These are phyloP conservation scores for Eucalyptus sp. DNA, from an alignment of 345 rosid genomes.

Conservation along the genomic window DNA sequence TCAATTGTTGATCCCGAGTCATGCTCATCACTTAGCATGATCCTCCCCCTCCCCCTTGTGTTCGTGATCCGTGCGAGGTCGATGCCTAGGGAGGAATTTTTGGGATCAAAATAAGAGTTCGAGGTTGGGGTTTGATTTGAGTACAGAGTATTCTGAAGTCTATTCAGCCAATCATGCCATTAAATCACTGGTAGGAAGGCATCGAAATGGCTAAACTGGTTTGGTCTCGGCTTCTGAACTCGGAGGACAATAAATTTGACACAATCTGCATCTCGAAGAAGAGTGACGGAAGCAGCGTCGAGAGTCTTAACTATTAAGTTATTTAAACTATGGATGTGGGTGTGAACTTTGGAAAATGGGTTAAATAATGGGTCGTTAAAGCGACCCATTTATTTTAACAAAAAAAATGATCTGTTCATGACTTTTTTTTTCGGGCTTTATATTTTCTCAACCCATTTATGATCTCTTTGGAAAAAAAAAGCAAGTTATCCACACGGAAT, in stretches of 20 bases:
- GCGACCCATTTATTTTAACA: not conserved
- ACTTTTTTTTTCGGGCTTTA: too few species aligned
- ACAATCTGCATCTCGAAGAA: conserved; percentile 28
- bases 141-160: not conserved
- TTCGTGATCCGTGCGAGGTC: not conserved
- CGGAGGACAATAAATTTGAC: conserved; percentile 53
- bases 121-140: not conserved
- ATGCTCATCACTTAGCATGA: not conserved
- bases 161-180: conserved; percentile 21
- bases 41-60: not conserved
- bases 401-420: not conserved
- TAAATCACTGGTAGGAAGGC: conserved; percentile 67
- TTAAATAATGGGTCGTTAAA: too few species aligned
- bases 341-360: not conserved
- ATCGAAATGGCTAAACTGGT: conserved; percentile 42
- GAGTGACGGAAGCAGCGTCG: too few species aligned
- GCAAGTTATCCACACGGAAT: not conserved
- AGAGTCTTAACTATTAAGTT: too few species aligned
- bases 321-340: too few species aligned
- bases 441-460: not conserved
- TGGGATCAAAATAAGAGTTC: not conserved
- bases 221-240: conserved; percentile 71
- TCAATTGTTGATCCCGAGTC: not conserved
- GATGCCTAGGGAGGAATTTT: not conserved
- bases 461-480: not conserved